Evolutionary conservation across 2,329 filamentous ascomycete species (phyloP), one percentile per base, ranked within the genome.

Genomic region (Alternaria longipes): DNA sequence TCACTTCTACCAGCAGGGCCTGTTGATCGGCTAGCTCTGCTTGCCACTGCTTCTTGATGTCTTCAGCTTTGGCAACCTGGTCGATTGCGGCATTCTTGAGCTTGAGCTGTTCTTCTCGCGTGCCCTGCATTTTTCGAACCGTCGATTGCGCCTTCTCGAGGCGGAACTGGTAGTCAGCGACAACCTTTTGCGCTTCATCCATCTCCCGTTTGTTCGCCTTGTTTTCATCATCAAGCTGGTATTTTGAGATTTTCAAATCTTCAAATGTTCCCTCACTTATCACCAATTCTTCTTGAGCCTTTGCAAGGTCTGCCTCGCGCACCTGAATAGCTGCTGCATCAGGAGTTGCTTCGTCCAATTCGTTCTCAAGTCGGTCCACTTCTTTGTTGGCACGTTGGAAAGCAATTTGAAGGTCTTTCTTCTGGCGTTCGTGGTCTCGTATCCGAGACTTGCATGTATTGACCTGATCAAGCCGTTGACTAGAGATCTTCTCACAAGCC

Each of bases 351-450:
- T 80, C 81, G 20, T 87, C 86, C 44, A 89, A 81, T 12, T 85
- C 89, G 61, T 91, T 84, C 63, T 92, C 89, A 40, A 96, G 83
- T 45, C 88, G 86, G 55, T 87, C 86, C 32, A 91, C 83, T 7
- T 83, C 81, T 53, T 90, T 88, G 53, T 90, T 85, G 7, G 89
- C 86, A 53, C 81, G 79, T 62, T 92, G 89, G 34, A 85, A 74
- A 3, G 84, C 79, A 40, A 86, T 78, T 60, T 85, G 84, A 16
- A 93, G 77, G n/a, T 81, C 75, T 46, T 79, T 77, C 34, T 78
- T 75, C 24, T 76, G 74, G 41, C 78, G 82, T 38, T 83, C 81
- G 66, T 90, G 85, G 26, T 82, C 81, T 14, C 75, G 74, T 16
- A 89, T 68, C 81, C 41, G 84, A 75, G 41, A 49, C 81, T 81